Base-by-base conservation (phyloP, 495 filamentous ascomycete genomes). In the Neurospora sp. region DNA sequence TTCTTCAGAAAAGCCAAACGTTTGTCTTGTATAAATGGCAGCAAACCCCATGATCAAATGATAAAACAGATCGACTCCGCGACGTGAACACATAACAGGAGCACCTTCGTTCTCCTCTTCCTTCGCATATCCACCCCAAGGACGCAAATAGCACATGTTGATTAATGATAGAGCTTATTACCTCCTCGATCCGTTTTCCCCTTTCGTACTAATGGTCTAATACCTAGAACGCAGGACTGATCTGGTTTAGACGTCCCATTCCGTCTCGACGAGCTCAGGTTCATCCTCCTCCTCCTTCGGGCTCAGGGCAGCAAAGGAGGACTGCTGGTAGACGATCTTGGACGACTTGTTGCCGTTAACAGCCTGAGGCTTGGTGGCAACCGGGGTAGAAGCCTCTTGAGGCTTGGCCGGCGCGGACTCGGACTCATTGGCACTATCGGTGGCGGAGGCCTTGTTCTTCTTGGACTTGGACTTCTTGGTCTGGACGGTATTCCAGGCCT, bases 401-500 rank as follows among this genome's bases (percentile, higher is more conserved):
- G 68, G 31, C 69, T 73, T 71, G 6, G 72, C 70, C 9, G 70
- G 70, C n/a, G 72, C 44, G 5, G 76, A 69, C 70, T 80, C 78
- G 35, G 75, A 73, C 71, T 80, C 80, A 68, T 70, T 68, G 22
- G 73, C 71, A 70, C 73, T 79, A 68, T 83, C 81, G 35, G 69
- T 42, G 11, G 73, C 75, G 2, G 79, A 65, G 27, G 73, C 72
- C 72, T 80, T 80, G 82, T 82, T 86, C 81, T 85, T 85, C 69
- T 79, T 78, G 79, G 81, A 82, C 61, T 39, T 71, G 0, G 78
- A 44, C 80, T 95, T 94, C 81, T 95, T 94, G 74, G 88, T 92
- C 69, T 87, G 85, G 69, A 95, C 92, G 27, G 91, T 93, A 73
- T 84, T 93, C 92, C 92, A 94, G 40, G 88, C 88, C 71, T 90